Base-by-base conservation (phyloP, 2,329 filamentous ascomycete species). In the Colletotrichum cereale region DNA sequence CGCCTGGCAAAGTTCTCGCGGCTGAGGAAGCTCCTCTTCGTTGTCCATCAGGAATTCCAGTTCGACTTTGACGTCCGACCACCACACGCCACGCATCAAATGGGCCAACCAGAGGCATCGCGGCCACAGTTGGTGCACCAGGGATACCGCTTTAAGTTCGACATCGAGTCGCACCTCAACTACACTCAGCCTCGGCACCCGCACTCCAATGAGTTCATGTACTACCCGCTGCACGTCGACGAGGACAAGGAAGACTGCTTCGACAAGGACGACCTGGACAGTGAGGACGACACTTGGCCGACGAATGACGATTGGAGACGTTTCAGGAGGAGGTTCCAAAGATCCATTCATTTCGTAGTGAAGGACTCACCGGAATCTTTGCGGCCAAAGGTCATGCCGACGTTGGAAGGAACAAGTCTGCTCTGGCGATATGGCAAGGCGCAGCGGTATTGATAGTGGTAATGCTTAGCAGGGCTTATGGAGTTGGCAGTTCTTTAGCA, bases 41-140 rank as follows among this genome's bases (percentile, higher is more conserved):
- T 86, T 24, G 83, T 86, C 4, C 84, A 85, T 72, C 84, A 86
- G 73, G 84, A 85, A 64, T 85, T 85, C 55, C 82, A 84, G 36
- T 85, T 86, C 73, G 84, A 83, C 71, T 82, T 83, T 52, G 78
- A 81, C 70, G 78, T 77, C 24, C 75, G 77, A 10, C 78, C 77
- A 62, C 77, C 74, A 36, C 78, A 71, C 73, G 44, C 56, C 65
- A 42, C 57, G 34, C 62, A 66, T 52, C 61, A 62, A 55, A 42
- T 60, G 66, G 62, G 47, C 53, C 73, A 55, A 47, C 72, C 67
- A 21, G 52, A 72, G 72, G 60, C 74, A 56, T 61, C 79, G 62
- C 77, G 78, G 26, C 80, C 82, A 42, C 81, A 84, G 65, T 76
- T 82, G n/a, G 78, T 85, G 18, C 83, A 83, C 76, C 82, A 85